These are phyloP conservation scores for Penicillium turbatum DNA, from an alignment of 495 filamentous ascomycete genomes.

Conservation along the genomic window DNA sequence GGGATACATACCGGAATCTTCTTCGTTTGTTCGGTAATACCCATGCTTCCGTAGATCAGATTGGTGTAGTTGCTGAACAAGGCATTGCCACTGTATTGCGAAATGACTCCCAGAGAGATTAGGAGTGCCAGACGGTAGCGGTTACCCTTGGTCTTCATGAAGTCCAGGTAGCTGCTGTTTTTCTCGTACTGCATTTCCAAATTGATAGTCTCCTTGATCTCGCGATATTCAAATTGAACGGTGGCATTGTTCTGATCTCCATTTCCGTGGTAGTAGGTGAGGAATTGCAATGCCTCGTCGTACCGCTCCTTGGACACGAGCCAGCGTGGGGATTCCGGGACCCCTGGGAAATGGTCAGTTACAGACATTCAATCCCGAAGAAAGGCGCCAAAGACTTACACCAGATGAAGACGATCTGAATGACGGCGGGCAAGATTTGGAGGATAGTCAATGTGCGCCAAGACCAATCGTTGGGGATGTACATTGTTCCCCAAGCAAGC, in stretches of 20 bases:
- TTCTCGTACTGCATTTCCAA: slow-evolving; percentile 29
- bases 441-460: slow-evolving; percentile 42
- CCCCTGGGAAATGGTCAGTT: slow-evolving; percentile 16
- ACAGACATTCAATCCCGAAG: neutral
- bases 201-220: slow-evolving; percentile 25
- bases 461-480: slow-evolving; percentile 40
- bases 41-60: slow-evolving; percentile 52
- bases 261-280: slow-evolving; percentile 32
- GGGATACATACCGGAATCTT: slow-evolving; percentile 34
- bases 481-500: slow-evolving; percentile 20
- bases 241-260: slow-evolving; percentile 18
- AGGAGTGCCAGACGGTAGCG: slow-evolving; percentile 55
- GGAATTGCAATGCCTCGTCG: slow-evolving; percentile 33
- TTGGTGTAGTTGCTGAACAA: slow-evolving; percentile 58
- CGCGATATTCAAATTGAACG: slow-evolving; percentile 26
- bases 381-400: slow-evolving; percentile 12
- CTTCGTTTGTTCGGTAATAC: slow-evolving; percentile 43
- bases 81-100: slow-evolving; percentile 63
- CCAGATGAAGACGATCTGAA: slow-evolving; percentile 42
- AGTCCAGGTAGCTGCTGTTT: slow-evolving; percentile 43
- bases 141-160: slow-evolving; percentile 65
- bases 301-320: slow-evolving; percentile 33
- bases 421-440: slow-evolving; percentile 24
- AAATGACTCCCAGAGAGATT: slow-evolving; percentile 51
- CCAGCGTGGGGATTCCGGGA: slow-evolving; percentile 44